Conservation (phyloP, 306 rosid genomes). For the Trichosanthes truncata region DNA sequence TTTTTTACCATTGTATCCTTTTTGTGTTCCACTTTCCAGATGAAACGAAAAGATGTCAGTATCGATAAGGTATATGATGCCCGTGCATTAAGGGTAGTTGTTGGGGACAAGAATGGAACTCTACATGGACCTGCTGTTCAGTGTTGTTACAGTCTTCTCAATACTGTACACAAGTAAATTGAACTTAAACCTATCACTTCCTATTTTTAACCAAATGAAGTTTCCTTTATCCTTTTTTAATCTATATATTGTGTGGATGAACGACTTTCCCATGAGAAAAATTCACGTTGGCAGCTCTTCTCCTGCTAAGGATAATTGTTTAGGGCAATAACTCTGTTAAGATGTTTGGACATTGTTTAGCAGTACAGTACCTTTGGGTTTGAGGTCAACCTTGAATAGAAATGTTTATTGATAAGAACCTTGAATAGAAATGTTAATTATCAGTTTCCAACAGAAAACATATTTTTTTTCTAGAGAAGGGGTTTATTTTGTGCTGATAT, state of each 20-base stretch:
- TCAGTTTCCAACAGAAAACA: neutral
- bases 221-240: neutral
- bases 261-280: neutral
- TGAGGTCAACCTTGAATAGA: neutral
- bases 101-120: slow-evolving; percentile 93
- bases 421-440: neutral
- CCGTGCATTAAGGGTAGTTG: slow-evolving; percentile 91
- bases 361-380: neutral
- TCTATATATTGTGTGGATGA: neutral
- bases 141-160: slow-evolving; percentile 86
- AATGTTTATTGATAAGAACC: neutral
- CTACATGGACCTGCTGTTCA: slow-evolving; percentile 90
- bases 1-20: slow-evolving; percentile 4
- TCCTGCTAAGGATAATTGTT: neutral
- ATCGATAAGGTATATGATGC: slow-evolving; percentile 81
- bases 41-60: slow-evolving; percentile 81
- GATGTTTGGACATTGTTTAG: neutral
- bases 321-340: neutral
- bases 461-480: neutral
- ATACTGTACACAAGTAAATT: slow-evolving; percentile 76
- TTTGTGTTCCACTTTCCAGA: slow-evolving; percentile 31
- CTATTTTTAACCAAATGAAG: neutral
- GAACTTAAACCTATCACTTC: slow-evolving; percentile 6
- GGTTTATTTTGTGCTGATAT: neutral
- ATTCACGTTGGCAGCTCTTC: neutral